Evolutionary conservation across 371 early-diverging fungal species (phyloP), one percentile per base, ranked within the genome.

Genomic region (Mortierella sp.): DNA sequence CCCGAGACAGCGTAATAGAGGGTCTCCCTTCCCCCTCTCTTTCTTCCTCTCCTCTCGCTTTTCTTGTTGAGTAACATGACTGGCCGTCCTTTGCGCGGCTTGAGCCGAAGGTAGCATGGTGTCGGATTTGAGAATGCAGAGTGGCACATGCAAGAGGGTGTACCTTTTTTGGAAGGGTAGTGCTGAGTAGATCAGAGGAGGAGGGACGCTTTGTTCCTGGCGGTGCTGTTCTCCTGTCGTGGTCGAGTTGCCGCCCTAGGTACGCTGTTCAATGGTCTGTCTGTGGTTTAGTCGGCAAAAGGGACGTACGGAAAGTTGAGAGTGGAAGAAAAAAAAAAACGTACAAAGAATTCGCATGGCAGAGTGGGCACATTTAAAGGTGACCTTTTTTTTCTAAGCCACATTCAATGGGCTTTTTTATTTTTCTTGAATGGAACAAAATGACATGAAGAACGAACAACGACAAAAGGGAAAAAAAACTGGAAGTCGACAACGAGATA

Each of bases 181-280:
- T 12, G 32, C 11, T 12, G 12, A 0, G 60, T 27, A 58, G 60
- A 58, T 58, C 60, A 58, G 14, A 29, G 29, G 60, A n/a, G 29
- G 48, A 46, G 48, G 48, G 60, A 2, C 24, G 4, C 60, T 58
- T 51, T 58, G 29, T 58, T 32, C 27, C 60, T 27, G 60, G 8
- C 12, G 29, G n/a, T 29, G 29, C 29, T 58, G 60, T 29, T 58
- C 60, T 58, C 60, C 60, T 58, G 60, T 27, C 60, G 60, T 58
- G 60, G 60, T 58, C 60, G 32, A 27, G 60, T 58, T 3, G 60
- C 32, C 29, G 60, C 12, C 56, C 60, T 58, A 58, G 60, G 29
- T 29, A 58, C 60, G 60, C 60, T 58, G 60, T 58, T 58, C 60
- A 58, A 58, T 58, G 60, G 60, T 58, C 14, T 58, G 58, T 18